These are phyloP conservation scores for Rheum nobile DNA, from an alignment of 148 eudicot species.

Conservation along the genomic window DNA sequence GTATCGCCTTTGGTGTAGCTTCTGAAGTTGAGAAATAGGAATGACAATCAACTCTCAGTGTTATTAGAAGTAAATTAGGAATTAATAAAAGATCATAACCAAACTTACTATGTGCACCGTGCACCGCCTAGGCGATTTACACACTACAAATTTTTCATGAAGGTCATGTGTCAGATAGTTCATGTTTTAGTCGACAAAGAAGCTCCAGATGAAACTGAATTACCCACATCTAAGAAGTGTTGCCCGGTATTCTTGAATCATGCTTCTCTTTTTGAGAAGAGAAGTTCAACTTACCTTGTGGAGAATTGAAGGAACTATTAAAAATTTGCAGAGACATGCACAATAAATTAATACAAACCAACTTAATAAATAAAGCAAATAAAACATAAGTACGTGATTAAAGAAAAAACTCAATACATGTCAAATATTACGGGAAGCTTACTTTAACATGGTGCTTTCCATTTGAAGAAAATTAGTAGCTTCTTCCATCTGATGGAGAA, in stretches of 20 bases:
- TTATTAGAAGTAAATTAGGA: neutral
- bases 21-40: neutral
- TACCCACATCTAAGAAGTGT: constrained; percentile 11
- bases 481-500: constrained; percentile 34
- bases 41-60: constrained; percentile 1
- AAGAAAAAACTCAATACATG: neutral
- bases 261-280: constrained; percentile 19
- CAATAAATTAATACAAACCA: neutral
- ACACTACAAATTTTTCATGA: constrained; percentile 77
- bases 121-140: constrained; percentile 66
- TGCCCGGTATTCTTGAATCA: constrained; percentile 11
- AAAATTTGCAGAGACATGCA: constrained; percentile 9
- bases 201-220: constrained; percentile 23
- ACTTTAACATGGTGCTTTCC: constrained; percentile 36
- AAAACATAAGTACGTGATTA: neutral
- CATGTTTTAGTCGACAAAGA: constrained; percentile 44
- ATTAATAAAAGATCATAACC: neutral
- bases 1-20: too few relatives aligned
- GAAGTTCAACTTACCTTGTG: constrained; percentile 20
- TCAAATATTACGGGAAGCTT: constrained; percentile 13
- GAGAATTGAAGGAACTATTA: constrained; percentile 15
- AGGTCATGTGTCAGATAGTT: constrained; percentile 78
- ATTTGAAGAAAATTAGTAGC: constrained; percentile 20
- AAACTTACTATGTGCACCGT: constrained; percentile 77
- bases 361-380: neutral